phyloP scores from a whole-genome alignment of 2,329 filamentous ascomycete genomes.

The Colletotrichum sp. region DNA sequence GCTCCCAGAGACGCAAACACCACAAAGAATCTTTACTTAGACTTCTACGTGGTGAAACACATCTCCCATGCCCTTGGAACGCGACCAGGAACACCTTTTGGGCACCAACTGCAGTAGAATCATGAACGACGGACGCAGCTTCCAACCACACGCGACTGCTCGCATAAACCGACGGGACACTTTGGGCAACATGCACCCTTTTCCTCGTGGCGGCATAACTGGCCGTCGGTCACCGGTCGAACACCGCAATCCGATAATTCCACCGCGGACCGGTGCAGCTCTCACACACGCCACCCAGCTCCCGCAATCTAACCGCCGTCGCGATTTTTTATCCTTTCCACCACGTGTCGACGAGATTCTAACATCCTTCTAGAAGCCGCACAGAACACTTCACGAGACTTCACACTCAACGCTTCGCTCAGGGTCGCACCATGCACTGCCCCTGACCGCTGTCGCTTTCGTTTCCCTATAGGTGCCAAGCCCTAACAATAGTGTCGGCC shows the following conservation, averaged over 20 bases:
- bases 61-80: background rate
- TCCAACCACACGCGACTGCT: background rate
- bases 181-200: background rate
- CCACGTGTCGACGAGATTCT: background rate
- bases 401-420: no score
- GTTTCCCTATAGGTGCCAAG: background rate
- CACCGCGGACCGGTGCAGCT: background rate
- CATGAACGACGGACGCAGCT: background rate
- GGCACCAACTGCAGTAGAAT: background rate
- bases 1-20: background rate
- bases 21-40: background rate
- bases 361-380: background rate
- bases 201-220: background rate
- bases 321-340: background rate
- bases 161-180: background rate
- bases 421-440: background rate
- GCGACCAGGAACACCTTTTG: background rate
- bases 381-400: background rate
- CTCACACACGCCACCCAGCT: background rate
- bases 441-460: background rate
- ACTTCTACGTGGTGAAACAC: constrained; percentile 1
- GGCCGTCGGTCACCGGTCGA: background rate
- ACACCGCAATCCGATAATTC: background rate
- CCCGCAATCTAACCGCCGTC: background rate
- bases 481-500: background rate